Evolutionary conservation across 75 land plant species (phyloP).

Genomic region (Cupressus sempervirens): DNA sequence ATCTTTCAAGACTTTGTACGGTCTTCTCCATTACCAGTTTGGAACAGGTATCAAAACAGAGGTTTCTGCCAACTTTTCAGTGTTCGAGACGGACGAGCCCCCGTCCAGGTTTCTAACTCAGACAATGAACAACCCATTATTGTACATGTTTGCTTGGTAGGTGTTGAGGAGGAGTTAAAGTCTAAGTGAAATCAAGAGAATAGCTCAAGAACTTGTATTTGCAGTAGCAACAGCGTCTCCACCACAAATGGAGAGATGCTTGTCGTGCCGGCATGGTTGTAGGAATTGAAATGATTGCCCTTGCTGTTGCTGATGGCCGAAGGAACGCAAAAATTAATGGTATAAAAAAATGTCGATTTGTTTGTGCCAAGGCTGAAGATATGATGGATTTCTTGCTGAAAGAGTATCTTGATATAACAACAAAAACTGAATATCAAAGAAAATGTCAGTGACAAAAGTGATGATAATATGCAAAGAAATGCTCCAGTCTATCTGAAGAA

Average conservation of each 20-base stretch:
- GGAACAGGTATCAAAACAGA: slow-evolving; percentile 80
- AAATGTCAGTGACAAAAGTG: neutral
- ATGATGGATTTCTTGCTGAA: slow-evolving; percentile 73
- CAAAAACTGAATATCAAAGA: slow-evolving; percentile 20
- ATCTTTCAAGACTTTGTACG: slow-evolving; percentile 76
- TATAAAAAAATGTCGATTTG: slow-evolving; percentile 81
- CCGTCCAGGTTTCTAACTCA: too few species aligned
- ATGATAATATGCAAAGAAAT: slow-evolving; percentile 14
- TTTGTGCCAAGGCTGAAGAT: slow-evolving; percentile 98
- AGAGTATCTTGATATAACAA: slow-evolving; percentile 51
- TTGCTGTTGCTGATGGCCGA: slow-evolving; percentile 89
- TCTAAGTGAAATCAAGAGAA: too few species aligned
- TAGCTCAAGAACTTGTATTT: too few species aligned
- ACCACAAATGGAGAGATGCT: too few species aligned
- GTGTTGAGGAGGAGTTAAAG: too few species aligned
- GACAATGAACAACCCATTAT: too few species aligned
- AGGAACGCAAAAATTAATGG: slow-evolving; percentile 91
- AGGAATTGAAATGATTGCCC: slow-evolving; percentile 95
- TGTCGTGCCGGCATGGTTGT: too few species aligned
- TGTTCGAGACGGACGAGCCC: slow-evolving; percentile 49
- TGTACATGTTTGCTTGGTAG: too few species aligned
- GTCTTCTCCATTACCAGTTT: slow-evolving; percentile 65
- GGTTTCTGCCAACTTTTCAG: slow-evolving; percentile 98
- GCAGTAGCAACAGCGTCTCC: too few species aligned
- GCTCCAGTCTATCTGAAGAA: slow-evolving; percentile 14